Base-by-base conservation (phyloP, 768 basidiomycete species). In the Suillus paluster region DNA sequence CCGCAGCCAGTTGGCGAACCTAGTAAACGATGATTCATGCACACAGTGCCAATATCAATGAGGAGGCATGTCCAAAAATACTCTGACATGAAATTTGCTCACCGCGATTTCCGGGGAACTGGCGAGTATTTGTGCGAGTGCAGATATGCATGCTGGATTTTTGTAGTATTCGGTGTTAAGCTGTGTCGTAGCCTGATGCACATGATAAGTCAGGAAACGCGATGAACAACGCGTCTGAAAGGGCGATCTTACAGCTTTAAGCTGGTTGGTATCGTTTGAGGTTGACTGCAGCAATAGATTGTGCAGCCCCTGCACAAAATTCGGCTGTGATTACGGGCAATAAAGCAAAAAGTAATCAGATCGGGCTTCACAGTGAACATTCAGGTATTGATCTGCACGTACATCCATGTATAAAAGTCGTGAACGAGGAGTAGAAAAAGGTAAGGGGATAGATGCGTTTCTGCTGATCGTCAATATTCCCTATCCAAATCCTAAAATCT, bases 1-100 rank as follows among this genome's bases (percentile, higher is more conserved):
- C 95, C 9, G 96, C 95, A 53, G 96, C 94, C 23, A 99, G 85
- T 86, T 99, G 97, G 64, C 95, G 92, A 65, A 98, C 88, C 96
- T 99, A 71, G 57, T 27, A 14, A 1, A 55, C 14, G 45, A 52
- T 10, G 4, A 27, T 39, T 25, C 54, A 8, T 10, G 19, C 23
- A 11, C 36, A 19, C 23, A 25, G 30, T 39, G 60, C 60, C 57
- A 42, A 34, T n/a, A 33, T 12, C 9, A 21, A 52, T 48, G 34
- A 48, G 21, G 36, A 27, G 42, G 62, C 42, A 57, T 67, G 59
- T 48, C 46, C 10, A 55, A 60, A 63, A 53, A 30, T 53, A 53
- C 23, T 60, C 38, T 21, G 62, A 63, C 64, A 55, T 46, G 52
- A 61, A 63, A 23, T 38, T 23, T 25, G 83, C 95, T 75, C 70